Base-by-base conservation (phyloP, 176 grass and related monocot species). In the Zizania latifolia region DNA sequence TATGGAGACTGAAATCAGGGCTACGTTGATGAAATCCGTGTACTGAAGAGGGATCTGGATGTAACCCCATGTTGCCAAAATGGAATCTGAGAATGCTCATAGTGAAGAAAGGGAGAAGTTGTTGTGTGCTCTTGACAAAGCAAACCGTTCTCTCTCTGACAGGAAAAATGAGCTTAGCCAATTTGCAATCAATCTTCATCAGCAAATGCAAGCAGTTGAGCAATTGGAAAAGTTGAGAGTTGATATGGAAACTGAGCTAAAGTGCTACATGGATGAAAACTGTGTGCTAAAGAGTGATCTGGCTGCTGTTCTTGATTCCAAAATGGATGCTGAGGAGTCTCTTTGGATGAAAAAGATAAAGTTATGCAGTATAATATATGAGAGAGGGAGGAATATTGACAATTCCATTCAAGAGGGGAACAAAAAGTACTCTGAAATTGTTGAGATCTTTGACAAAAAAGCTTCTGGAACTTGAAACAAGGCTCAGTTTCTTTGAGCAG, bases 321-420 rank as follows among this genome's bases (percentile, higher is more conserved):
- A 90, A 76, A 53, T 55, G 11, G 48, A 87, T 29, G 76, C 29
- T 58, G 86, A 80, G 50, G 51, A 54, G 14, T 48, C 69, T 77
- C 73, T 83, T 34, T 57, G 81, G 71, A 83, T 78, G 81, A 85
- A 78, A 92, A 80, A 32, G 81, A 85, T 26, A 81, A 81, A 61
- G 30, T 66, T 86, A 71, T 63, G 5, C 21, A 46, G 32, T 75
- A 77, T 83, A 71, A 80, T 75, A 63, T 33, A 51, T 41, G 76
- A 89, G 79, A 92, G 70, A 82, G 76, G 74, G 64, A 72, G 29
- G 38, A 51, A 72, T 15, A 78, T 87, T 36, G 38, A 69, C 21
- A 90, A 72, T 34, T 62, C 37, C n/a, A 40, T 81, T 38, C 77
- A 34, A 68, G 82, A 76, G 61, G 78, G 87, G 57, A 87, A 82